Evolutionary conservation across 2,329 filamentous ascomycete genomes (phyloP).

Genomic region (Pseudocercospora macadamiae): DNA sequence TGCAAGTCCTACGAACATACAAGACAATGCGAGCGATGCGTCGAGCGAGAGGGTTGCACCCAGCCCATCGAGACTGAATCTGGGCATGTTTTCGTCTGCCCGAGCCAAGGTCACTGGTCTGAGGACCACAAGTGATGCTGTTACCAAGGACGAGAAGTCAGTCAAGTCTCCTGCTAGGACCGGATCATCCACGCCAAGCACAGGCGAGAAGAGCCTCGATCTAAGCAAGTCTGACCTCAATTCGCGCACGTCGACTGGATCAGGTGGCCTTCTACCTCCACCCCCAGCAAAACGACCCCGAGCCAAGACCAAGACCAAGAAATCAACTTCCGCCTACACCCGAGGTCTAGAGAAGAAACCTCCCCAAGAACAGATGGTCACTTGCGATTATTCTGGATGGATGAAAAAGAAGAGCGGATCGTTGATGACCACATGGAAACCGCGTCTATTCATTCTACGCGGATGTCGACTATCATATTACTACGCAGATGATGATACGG

Average conservation of each 20-base stretch:
- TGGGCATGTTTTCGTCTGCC: conserved; percentile 39
- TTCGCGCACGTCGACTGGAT: conserved; percentile 49
- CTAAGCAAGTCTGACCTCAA: conserved; percentile 38
- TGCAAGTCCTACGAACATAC: conserved; percentile 25
- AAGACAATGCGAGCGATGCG: conserved; percentile 48
- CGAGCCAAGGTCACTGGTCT: conserved; percentile 66
- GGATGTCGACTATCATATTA: conserved; percentile 92
- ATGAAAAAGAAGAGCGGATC: conserved; percentile 99
- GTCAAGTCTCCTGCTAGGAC: conserved; percentile 71
- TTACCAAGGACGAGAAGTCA: conserved; percentile 57
- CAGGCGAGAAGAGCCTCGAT: conserved; percentile 50
- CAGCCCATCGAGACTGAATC: conserved; percentile 36
- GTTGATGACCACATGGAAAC: conserved; percentile 97
- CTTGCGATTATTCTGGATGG: conserved; percentile 94
- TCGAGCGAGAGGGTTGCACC: conserved; percentile 40
- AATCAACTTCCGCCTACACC: conserved; percentile 91
- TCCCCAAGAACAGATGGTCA: conserved; percentile 80
- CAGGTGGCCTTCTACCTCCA: conserved; percentile 42
- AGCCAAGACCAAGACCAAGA: conserved; percentile 64
- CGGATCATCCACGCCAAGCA: conserved; percentile 70
- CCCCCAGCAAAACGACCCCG: conserved; percentile 31
- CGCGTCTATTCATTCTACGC: conserved; percentile 90
- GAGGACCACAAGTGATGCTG: conserved; percentile 78
- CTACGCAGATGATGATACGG: conserved; percentile 87
- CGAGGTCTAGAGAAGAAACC: conserved; percentile 80